Conservation (phyloP, 1,139 yeast species). For the Yamadazyma sp. region DNA sequence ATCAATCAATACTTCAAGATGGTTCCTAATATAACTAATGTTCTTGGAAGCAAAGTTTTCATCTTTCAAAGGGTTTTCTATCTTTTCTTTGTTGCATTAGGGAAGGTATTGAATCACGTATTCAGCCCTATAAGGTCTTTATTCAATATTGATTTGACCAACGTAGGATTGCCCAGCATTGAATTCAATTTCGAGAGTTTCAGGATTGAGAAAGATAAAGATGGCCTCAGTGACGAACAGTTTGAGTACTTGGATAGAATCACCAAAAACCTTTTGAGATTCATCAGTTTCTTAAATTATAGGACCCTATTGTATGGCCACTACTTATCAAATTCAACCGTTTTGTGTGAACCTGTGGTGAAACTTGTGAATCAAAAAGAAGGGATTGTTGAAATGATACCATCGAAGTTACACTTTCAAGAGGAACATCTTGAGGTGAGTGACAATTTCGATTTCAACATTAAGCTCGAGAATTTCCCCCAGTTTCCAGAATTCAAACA, state of each 20-base stretch:
- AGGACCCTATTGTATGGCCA: conserved; percentile 28
- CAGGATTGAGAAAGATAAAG: conserved; percentile 17
- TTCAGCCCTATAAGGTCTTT: conserved; percentile 36
- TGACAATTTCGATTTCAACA: conserved; percentile 14
- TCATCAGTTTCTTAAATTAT: conserved; percentile 30
- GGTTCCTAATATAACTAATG: conserved; percentile 34
- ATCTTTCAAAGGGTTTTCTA: conserved; percentile 36
- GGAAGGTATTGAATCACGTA: conserved; percentile 33
- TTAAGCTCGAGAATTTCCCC: conserved; percentile 26
- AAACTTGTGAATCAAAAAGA: conserved; percentile 18
- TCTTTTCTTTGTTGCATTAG: conserved; percentile 36
- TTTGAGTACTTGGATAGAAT: conserved; percentile 18
- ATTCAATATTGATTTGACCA: conserved; percentile 35
- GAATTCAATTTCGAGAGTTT: conserved; percentile 30
- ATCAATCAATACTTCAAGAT: conserved; percentile 36
- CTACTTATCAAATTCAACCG: conserved; percentile 22
- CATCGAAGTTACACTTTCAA: conserved; percentile 21
- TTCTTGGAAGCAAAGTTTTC: conserved; percentile 27
- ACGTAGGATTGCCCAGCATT: conserved; percentile 30
- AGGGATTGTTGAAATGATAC: conserved; percentile 20
- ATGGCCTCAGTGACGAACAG: conserved; percentile 19
- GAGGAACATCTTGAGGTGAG: conserved; percentile 21
- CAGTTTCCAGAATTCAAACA: conserved; percentile 20
- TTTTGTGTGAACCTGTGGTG: conserved; percentile 23
- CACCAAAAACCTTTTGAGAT: conserved; percentile 23